These are phyloP conservation scores for Nitzschia inconspicua DNA, from an alignment of 108 stramenopile genomes.

Conservation along the genomic window DNA sequence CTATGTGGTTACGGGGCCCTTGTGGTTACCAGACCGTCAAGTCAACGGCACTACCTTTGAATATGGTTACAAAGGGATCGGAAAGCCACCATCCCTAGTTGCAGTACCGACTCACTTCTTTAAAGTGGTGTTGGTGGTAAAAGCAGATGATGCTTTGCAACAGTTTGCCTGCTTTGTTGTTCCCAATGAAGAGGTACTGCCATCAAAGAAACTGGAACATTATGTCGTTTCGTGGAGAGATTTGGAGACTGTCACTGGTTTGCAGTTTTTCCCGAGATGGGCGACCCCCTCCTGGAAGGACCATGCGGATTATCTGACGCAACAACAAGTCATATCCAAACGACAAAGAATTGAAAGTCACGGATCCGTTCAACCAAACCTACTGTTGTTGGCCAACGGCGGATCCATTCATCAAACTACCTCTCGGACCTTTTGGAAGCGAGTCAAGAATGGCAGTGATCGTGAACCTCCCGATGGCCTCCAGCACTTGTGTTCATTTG, in stretches of 20 bases:
- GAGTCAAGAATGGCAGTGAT: no score
- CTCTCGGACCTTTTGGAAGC: no score
- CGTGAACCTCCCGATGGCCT: no score
- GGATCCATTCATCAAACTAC: no score
- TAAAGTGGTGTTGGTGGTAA: constrained; percentile 60
- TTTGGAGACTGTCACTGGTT: constrained; percentile 72
- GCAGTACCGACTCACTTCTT: constrained; percentile 85
- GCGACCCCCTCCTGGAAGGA: constrained; percentile 20
- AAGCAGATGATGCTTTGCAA: background rate
- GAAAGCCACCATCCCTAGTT: constrained; percentile 64
- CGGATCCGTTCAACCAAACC: no score
- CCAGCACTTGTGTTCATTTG: no score
- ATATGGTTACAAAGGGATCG: constrained; percentile 58
- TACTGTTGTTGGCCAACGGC: no score
- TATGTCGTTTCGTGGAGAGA: constrained; percentile 79
- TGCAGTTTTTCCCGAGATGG: constrained; percentile 67
- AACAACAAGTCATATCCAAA: background rate
- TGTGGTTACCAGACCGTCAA: constrained; percentile 61
- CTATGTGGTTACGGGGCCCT: constrained; percentile 72
- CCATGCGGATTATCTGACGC: constrained; percentile 21
- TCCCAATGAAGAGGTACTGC: constrained; percentile 47
- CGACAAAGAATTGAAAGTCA: no score
- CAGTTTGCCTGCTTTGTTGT: constrained; percentile 82
- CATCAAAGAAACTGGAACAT: constrained; percentile 36
- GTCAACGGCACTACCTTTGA: constrained; percentile 30